Evolutionary conservation across 1,284 basidiomycete species (phyloP).

Genomic region (Exobasidium rhododendri): DNA sequence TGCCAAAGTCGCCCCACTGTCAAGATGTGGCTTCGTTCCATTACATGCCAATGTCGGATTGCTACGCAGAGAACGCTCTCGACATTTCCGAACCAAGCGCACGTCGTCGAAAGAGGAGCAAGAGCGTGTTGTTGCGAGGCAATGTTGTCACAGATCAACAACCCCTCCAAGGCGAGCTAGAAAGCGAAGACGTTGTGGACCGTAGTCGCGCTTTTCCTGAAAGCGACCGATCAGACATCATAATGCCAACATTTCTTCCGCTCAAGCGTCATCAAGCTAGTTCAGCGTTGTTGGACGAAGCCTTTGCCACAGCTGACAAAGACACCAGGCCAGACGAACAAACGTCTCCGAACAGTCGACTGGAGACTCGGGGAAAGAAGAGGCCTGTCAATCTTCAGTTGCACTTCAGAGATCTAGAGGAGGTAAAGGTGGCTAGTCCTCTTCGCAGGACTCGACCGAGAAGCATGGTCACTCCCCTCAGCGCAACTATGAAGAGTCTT

Average conservation of each 20-base stretch:
- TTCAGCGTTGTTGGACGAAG: neutral
- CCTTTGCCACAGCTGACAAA: neutral
- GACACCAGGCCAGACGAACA: neutral
- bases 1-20: neutral
- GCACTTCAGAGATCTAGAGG: neutral
- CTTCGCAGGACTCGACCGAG: neutral
- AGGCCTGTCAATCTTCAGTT: neutral
- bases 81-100: neutral
- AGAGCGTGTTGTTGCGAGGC: neutral
- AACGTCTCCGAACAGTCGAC: neutral
- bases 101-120: neutral
- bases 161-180: neutral
- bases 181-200: neutral
- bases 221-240: neutral
- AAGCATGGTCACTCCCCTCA: neutral
- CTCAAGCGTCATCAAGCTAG: neutral
- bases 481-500: neutral
- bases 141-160: constrained; percentile 1
- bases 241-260: constrained; percentile 5
- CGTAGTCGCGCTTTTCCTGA: neutral
- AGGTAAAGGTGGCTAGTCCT: neutral
- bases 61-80: neutral
- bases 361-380: neutral
- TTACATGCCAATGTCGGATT: neutral
- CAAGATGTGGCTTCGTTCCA: neutral